Percentiles rank a stretch among this genome's conserved stretches.
Evolutionary conservation across 768 basidiomycete species (phyloP).

Genomic region (Mycena kentingensis): DNA sequence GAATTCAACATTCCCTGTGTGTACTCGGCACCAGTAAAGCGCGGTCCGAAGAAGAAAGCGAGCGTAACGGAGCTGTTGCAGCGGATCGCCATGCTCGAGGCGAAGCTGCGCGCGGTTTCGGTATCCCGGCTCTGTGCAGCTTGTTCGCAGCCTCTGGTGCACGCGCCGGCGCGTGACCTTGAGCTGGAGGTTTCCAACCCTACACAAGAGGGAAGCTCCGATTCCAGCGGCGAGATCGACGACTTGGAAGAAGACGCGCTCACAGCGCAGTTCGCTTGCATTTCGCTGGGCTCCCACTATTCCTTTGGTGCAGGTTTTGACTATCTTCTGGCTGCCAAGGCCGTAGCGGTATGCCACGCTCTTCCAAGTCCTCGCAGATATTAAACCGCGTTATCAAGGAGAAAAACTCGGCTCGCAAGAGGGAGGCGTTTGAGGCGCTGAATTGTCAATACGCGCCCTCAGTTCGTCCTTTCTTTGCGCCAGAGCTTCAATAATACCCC

Average conservation of each 20-base stretch:
- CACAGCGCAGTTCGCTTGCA: background rate
- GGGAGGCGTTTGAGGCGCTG: too few species aligned
- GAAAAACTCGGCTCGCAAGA: too few species aligned
- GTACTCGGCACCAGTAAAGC: background rate
- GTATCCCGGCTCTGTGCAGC: background rate
- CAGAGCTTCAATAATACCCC: too few species aligned
- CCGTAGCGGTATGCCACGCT: background rate
- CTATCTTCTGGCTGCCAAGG: background rate
- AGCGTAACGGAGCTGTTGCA: background rate
- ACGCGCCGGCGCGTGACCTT: background rate
- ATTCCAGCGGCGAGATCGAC: background rate
- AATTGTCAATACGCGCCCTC: too few species aligned
- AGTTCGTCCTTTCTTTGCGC: background rate
- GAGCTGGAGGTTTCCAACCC: too few species aligned
- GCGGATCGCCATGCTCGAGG: background rate
- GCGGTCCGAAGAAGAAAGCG: background rate
- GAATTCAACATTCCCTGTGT: background rate
- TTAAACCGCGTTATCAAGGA: too few species aligned
- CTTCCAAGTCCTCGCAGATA: background rate
- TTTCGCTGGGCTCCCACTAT: background rate
- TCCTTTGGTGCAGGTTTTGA: background rate
- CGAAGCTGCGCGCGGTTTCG: background rate
- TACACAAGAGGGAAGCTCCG: background rate
- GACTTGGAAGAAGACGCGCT: background rate
- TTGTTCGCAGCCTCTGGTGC: background rate